Evolutionary conservation across 371 early-diverging fungal species (phyloP).

Genomic region (Mucor indicus): DNA sequence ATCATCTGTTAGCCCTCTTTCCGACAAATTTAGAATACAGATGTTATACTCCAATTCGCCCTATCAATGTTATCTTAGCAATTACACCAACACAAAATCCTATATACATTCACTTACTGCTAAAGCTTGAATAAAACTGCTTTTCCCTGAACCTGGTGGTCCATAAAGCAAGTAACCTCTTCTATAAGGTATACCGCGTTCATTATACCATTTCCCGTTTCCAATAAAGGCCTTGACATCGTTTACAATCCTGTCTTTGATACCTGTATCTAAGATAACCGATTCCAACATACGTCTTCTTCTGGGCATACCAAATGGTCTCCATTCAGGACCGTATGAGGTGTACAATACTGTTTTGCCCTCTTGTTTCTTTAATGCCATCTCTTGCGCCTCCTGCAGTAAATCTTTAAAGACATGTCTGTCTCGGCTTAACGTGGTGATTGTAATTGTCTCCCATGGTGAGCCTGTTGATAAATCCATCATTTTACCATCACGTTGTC

Average conservation of each 20-base stretch:
- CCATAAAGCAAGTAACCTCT: slow-evolving; percentile 98
- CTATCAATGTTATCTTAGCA: slow-evolving; percentile 4
- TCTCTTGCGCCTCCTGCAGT: slow-evolving; percentile 78
- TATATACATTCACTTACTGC: slow-evolving; percentile 51
- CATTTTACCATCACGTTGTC: slow-evolving; percentile 83
- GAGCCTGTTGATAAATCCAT: slow-evolving; percentile 87
- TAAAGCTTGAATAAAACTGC: slow-evolving; percentile 96
- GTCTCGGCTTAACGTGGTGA: slow-evolving; percentile 87
- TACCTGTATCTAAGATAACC: slow-evolving; percentile 83
- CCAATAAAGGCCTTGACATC: slow-evolving; percentile 87
- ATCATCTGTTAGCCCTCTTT: slow-evolving; percentile 95
- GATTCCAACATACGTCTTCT: slow-evolving; percentile 77
- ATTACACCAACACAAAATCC: not conserved
- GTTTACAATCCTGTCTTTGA: slow-evolving; percentile 69
- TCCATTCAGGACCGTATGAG: slow-evolving; percentile 95
- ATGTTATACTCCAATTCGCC: slow-evolving; percentile 97
- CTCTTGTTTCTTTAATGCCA: slow-evolving; percentile 83
- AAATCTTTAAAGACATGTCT: slow-evolving; percentile 71
- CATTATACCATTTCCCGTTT: slow-evolving; percentile 93
- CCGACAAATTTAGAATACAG: slow-evolving; percentile 92
- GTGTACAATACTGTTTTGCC: slow-evolving; percentile 96
- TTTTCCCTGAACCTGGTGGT: slow-evolving; percentile 99
- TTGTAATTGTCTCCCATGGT: slow-evolving; percentile 93
- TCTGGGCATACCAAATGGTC: slow-evolving; percentile 94
- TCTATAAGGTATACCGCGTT: slow-evolving; percentile 95